A percentile compares a stretch with the other conserved stretches of the same genome.
These are phyloP conservation scores for Lablab purpureus DNA, from an alignment of 306 rosid species.

Conservation along the genomic window DNA sequence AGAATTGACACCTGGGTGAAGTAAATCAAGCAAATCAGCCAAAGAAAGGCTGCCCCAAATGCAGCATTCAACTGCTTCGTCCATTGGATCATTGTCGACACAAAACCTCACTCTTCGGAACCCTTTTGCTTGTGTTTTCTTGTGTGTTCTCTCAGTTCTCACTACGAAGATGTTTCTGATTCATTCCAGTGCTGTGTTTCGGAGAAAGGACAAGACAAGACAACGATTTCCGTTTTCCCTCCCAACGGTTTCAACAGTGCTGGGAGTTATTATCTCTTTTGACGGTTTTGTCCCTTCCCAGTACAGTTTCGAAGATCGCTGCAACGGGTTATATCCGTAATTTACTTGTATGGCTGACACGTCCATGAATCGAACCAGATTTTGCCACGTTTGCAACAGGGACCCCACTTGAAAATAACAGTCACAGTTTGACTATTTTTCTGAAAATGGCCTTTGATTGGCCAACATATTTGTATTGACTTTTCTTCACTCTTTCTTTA, in stretches of 20 bases:
- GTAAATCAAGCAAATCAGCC: conserved; percentile 87
- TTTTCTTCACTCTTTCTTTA: too few species aligned
- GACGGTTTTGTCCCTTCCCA: conserved; percentile 47
- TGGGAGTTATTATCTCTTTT: conserved; percentile 21
- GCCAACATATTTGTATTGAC: too few species aligned
- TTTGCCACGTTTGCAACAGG: conserved; percentile 50
- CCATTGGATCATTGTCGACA: conserved; percentile 70
- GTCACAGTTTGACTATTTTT: conserved; percentile 1
- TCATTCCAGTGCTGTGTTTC: conserved; percentile 7
- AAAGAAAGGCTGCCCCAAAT: conserved; percentile 77
- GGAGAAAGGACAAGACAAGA: conserved; percentile 38
- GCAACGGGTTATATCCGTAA: conserved; percentile 42
- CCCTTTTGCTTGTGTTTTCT: not conserved
- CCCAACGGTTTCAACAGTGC: conserved; percentile 46
- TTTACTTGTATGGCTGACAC: conserved; percentile 42
- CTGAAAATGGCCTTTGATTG: not conserved
- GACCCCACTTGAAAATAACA: not conserved
- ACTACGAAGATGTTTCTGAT: conserved; percentile 16
- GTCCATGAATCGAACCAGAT: conserved; percentile 51
- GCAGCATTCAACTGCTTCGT: conserved; percentile 59
- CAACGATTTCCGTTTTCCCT: conserved; percentile 41
- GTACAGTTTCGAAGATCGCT: not conserved
- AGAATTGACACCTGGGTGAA: conserved; percentile 77
- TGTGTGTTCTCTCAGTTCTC: not conserved
- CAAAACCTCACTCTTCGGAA: conserved; percentile 6